These are phyloP conservation scores for Xylaria sp. DNA, from an alignment of 2,329 filamentous ascomycete species.

Conservation along the genomic window DNA sequence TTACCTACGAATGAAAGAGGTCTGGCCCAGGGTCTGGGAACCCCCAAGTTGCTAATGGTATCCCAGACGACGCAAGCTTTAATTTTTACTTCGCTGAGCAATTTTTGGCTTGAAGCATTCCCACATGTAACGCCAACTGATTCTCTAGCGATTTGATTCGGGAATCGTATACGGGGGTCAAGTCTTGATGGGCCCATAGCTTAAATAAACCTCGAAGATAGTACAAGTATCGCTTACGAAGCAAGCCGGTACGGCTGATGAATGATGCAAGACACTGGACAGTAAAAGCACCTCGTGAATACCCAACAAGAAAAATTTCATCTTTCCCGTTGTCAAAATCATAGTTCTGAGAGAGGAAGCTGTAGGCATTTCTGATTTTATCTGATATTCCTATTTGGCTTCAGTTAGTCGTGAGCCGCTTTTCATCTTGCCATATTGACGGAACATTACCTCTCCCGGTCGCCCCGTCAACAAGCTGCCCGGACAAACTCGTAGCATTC, in stretches of 20 bases:
- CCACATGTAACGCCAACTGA: not conserved
- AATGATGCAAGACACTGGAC: constrained; percentile 11
- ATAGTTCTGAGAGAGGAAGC: not conserved
- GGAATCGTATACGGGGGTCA: not conserved
- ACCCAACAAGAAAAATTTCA: constrained; percentile 4
- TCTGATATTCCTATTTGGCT: constrained; percentile 30
- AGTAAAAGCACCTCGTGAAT: constrained; percentile 4
- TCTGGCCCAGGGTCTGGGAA: not conserved
- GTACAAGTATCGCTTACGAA: not conserved
- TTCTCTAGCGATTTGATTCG: not conserved
- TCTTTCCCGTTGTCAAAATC: not conserved
- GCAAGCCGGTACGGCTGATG: not conserved
- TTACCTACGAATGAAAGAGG: not conserved
- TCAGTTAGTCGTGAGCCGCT: not conserved
- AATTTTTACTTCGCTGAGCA: constrained; percentile 3
- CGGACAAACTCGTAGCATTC: not conserved
- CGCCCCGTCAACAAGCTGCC: not conserved
- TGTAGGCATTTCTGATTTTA: constrained; percentile 35
- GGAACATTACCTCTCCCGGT: not conserved
- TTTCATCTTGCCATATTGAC: not conserved
- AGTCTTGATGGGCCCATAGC: not conserved
- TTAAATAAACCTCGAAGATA: not conserved
- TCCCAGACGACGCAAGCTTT: constrained; percentile 14
- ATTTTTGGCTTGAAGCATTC: not conserved
- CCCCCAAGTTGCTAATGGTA: not conserved